These are phyloP conservation scores for Solanum paucissectum DNA, from an alignment of 257 asterid species.

Conservation along the genomic window DNA sequence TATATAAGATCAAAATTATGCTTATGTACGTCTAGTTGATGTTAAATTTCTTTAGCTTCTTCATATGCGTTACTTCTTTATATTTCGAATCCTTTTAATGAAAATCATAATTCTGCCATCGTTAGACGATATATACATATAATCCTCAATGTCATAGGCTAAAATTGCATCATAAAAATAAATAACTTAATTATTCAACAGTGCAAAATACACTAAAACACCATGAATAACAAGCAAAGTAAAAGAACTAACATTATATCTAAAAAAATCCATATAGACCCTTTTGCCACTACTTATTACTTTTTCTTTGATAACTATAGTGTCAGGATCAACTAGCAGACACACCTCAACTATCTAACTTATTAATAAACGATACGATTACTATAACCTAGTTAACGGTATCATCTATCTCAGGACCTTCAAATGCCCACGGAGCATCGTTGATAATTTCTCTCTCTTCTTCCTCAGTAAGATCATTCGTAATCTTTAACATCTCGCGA, in stretches of 20 bases:
- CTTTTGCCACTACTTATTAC: neutral
- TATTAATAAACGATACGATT: neutral
- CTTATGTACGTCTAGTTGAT: too few species aligned
- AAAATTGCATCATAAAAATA: neutral
- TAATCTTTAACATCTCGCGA: neutral
- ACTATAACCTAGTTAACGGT: neutral
- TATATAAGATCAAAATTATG: too few species aligned
- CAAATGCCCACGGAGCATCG: constrained; percentile 4
- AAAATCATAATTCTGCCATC: neutral
- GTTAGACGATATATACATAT: neutral
- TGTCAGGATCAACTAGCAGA: neutral
- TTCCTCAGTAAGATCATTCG: constrained; percentile 8
- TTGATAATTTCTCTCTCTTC: constrained; percentile 6
- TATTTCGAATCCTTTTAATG: neutral
- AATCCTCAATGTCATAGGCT: neutral
- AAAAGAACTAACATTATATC: neutral
- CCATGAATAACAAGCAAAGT: neutral
- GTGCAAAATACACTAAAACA: neutral
- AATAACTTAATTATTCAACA: neutral
- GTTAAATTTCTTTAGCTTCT: neutral
- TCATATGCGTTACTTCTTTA: too few species aligned
- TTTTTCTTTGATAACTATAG: neutral
- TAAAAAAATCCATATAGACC: neutral
- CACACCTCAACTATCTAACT: neutral
- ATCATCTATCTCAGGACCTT: constrained; percentile 6